Conservation (phyloP, 495 filamentous ascomycete species). For the Clohesyomyces aquaticus region DNA sequence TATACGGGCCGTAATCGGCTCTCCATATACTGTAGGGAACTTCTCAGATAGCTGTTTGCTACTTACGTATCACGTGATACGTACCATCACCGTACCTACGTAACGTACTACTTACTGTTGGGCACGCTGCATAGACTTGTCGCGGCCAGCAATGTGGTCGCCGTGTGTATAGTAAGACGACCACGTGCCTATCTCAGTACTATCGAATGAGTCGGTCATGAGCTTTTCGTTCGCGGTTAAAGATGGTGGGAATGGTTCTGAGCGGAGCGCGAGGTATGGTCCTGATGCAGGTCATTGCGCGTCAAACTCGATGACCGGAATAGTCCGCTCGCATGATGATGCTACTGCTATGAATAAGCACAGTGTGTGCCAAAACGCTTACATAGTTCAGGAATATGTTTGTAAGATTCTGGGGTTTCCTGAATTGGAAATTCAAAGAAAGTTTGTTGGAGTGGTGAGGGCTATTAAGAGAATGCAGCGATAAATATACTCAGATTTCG, state of each 20-base stretch:
- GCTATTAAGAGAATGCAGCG: no score
- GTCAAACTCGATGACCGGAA: background rate
- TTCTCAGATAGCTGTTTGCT: no score
- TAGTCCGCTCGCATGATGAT: background rate
- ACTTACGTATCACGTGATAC: no score
- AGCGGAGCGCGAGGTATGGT: background rate
- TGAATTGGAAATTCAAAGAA: no score
- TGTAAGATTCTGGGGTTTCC: no score
- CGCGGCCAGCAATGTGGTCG: conserved; percentile 10
- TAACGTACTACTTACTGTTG: no score
- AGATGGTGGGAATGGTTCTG: conserved; percentile 9
- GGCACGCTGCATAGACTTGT: conserved; percentile 14
- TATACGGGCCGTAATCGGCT: no score
- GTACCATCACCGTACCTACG: no score
- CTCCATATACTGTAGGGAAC: no score
- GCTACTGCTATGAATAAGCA: background rate
- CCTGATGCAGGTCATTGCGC: background rate
- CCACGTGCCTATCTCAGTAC: background rate
- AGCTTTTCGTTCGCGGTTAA: conserved; percentile 3
- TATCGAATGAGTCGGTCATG: background rate
- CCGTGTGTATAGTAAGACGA: conserved; percentile 17
- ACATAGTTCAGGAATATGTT: background rate
- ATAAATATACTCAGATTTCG: no score
- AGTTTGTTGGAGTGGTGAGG: no score
- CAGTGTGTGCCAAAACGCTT: no score